These are phyloP conservation scores for Flaveria floridana DNA, from an alignment of 140 eudicot species.

Conservation along the genomic window DNA sequence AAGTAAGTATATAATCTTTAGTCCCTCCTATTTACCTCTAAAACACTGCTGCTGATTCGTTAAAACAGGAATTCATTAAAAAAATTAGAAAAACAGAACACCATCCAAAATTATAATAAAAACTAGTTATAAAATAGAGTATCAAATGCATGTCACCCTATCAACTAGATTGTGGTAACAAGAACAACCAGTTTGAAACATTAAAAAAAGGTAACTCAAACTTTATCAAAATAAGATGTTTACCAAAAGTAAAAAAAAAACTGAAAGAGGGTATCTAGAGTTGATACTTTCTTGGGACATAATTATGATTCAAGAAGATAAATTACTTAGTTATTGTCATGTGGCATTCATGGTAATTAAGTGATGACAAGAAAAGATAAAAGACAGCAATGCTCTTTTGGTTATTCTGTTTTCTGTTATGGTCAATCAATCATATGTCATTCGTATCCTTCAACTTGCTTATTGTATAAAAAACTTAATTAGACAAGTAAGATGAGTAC, in stretches of 20 bases:
- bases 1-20: background rate
- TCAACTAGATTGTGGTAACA: slow-evolving; percentile 5
- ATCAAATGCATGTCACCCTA: slow-evolving; percentile 4
- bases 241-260: background rate
- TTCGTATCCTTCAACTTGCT: slow-evolving; percentile 14
- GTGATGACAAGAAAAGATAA: background rate
- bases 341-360: background rate
- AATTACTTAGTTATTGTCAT: background rate
- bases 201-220: background rate
- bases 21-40: background rate
- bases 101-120: background rate
- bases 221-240: background rate
- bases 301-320: background rate
- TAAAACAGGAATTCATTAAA: background rate
- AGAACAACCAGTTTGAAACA: background rate
- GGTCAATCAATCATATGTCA: slow-evolving; percentile 2
- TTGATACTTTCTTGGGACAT: background rate
- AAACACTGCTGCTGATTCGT: background rate
- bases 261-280: background rate
- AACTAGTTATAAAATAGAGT: background rate
- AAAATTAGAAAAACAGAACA: background rate
- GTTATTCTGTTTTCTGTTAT: slow-evolving; percentile 2
- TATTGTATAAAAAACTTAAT: background rate
- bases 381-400: background rate
- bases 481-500: background rate